Percentiles rank a stretch among this genome's conserved stretches.
Evolutionary conservation across 306 rosid genomes (phyloP).

Genomic region (Arachis hypogaea): DNA sequence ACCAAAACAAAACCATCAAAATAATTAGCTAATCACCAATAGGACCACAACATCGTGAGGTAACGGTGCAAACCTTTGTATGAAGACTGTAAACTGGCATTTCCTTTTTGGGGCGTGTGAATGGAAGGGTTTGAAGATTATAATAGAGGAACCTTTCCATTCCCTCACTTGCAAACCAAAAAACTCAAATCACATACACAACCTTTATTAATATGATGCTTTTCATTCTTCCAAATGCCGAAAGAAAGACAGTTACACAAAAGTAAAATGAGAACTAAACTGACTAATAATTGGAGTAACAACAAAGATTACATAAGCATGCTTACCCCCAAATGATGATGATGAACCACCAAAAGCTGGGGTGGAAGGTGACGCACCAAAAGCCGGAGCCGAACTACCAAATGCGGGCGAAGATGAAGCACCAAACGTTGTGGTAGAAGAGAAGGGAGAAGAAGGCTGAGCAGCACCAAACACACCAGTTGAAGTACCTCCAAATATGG

Average conservation of each 20-base stretch:
- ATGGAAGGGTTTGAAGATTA: too few relatives aligned
- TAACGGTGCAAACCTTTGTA: background rate
- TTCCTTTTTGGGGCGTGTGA: background rate
- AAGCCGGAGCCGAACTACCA: conserved; percentile 68
- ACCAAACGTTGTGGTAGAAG: conserved; percentile 65
- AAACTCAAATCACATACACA: too few relatives aligned
- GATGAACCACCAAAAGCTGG: conserved; percentile 71
- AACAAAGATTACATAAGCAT: conserved; percentile 1
- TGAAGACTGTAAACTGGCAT: conserved; percentile 21
- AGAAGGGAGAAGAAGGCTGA: conserved; percentile 75
- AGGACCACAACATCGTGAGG: background rate
- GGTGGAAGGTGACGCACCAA: conserved; percentile 69
- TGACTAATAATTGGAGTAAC: conserved; percentile 1
- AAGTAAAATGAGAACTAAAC: conserved; percentile 3
- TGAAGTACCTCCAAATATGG: conserved; percentile 86
- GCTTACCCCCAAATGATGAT: conserved; percentile 68
- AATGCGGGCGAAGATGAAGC: conserved; percentile 78
- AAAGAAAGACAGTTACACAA: conserved; percentile 15
- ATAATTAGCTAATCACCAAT: conserved; percentile 17
- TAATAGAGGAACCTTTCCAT: too few relatives aligned
- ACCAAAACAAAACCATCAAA: conserved; percentile 3
- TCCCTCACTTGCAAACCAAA: too few relatives aligned
- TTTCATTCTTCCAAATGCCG: background rate
- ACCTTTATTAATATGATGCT: too few relatives aligned
- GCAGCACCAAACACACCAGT: conserved; percentile 90